Conservation (phyloP, 177 flowering plant genomes). For the Vitis hybrid region DNA sequence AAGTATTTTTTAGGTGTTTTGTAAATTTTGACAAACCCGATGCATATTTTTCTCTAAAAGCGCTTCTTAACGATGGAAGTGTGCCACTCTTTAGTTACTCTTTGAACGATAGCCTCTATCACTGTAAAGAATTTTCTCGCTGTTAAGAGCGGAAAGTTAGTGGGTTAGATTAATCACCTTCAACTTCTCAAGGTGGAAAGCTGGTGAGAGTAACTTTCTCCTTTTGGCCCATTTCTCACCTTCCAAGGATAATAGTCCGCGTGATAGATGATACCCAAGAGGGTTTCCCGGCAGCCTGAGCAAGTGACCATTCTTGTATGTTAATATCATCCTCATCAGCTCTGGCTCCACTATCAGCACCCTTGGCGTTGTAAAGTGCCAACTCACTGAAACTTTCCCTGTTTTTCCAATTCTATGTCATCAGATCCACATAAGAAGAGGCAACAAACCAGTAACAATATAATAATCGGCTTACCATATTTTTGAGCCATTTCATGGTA, state of each 20-base stretch:
- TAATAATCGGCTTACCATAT: constrained; percentile 28
- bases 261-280: constrained; percentile 4
- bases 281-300: constrained; percentile 32
- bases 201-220: constrained; percentile 32
- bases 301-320: constrained; percentile 32
- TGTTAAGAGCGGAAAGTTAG: too few species aligned
- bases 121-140: too few species aligned
- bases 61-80: too few species aligned
- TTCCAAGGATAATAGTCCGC: constrained; percentile 32
- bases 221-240: constrained; percentile 37
- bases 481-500: constrained; percentile 19
- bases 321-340: constrained; percentile 28
- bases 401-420: background rate
- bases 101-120: too few species aligned
- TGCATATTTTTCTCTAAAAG: too few species aligned
- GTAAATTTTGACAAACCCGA: too few species aligned
- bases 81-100: too few species aligned
- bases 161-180: constrained; percentile 15
- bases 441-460: too few species aligned
- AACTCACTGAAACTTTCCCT: constrained; percentile 28
- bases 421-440: background rate
- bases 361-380: constrained; percentile 44
- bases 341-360: constrained; percentile 39
- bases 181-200: constrained; percentile 34
- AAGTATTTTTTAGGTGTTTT: too few species aligned